These are phyloP conservation scores for Mesembryanthemum crystallinum DNA, from an alignment of 148 eudicot species.

Conservation along the genomic window DNA sequence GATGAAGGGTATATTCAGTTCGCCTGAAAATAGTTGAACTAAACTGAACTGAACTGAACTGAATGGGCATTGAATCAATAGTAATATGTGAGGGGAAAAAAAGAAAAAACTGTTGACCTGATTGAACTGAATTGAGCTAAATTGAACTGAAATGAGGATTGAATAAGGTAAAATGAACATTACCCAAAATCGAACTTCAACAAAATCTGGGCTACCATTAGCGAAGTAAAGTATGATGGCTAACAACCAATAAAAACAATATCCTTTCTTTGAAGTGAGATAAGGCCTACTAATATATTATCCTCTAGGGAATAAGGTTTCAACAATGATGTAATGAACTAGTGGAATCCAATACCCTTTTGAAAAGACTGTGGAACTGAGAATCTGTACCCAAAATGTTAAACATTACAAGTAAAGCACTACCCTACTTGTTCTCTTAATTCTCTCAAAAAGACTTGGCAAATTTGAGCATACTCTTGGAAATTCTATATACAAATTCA, in stretches of 20 bases:
- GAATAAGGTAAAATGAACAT: too few relatives aligned
- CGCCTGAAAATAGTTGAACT: background rate
- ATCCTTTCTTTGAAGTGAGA: too few relatives aligned
- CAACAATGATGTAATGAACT: background rate
- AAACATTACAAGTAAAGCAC: background rate
- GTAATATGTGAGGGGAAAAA: too few relatives aligned
- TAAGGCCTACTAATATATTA: background rate
- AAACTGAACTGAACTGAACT: too few relatives aligned
- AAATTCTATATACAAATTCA: conserved; percentile 17
- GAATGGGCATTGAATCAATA: background rate
- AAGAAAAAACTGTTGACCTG: too few relatives aligned
- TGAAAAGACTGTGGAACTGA: background rate
- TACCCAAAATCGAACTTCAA: too few relatives aligned
- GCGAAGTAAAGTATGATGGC: too few relatives aligned
- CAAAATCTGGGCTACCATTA: too few relatives aligned
- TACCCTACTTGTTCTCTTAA: conserved; percentile 13
- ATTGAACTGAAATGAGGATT: too few relatives aligned
- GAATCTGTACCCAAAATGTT: conserved; percentile 4
- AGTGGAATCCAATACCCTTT: conserved; percentile 11
- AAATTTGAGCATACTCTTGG: conserved; percentile 10
- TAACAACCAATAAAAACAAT: too few relatives aligned
- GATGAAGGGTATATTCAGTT: background rate
- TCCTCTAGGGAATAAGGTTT: background rate
- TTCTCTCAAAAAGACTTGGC: conserved; percentile 2
- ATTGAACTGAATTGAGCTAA: too few relatives aligned